Percentiles rank a stretch among this genome's conserved stretches.
These are phyloP conservation scores for Euphorbia lathyris DNA, from an alignment of 345 rosid species.

Conservation along the genomic window DNA sequence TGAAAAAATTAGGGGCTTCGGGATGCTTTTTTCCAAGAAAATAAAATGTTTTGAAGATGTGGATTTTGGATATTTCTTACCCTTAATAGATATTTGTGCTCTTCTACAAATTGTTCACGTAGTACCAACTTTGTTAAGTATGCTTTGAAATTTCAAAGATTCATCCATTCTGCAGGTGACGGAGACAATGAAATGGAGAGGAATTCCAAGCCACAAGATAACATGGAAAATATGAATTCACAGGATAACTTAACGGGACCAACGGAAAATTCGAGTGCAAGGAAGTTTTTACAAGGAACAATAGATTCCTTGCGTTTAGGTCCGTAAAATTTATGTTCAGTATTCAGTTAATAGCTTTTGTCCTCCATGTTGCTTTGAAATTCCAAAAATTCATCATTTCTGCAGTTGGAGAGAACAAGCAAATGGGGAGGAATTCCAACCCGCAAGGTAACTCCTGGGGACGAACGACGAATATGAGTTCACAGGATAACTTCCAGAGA, in stretches of 20 bases:
- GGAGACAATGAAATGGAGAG: constrained; percentile 1
- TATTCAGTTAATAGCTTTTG: too few species aligned
- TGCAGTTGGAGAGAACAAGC: neutral
- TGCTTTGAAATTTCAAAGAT: constrained; percentile 30
- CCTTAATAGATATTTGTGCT: neutral
- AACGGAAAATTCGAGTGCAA: neutral
- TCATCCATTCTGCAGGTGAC: constrained; percentile 28
- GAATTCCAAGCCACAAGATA: neutral
- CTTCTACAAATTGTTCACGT: constrained; percentile 23
- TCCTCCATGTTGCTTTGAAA: too few species aligned
- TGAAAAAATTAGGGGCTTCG: too few species aligned
- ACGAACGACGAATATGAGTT: neutral
- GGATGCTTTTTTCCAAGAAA: too few species aligned
- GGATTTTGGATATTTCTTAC: neutral
- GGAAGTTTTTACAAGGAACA: too few species aligned
- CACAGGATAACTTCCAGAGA: neutral
- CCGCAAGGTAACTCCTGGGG: neutral
- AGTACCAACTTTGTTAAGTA: constrained; percentile 22
- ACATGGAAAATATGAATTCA: too few species aligned
- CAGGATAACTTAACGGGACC: neutral
- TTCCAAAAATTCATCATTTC: too few species aligned
- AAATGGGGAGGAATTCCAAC: constrained; percentile 2
- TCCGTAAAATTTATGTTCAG: too few species aligned
- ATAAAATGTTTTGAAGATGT: too few species aligned
- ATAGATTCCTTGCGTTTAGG: too few species aligned